Conservation (phyloP, 2,329 filamentous ascomycete species). For the Verticillium nonalfalfae region DNA sequence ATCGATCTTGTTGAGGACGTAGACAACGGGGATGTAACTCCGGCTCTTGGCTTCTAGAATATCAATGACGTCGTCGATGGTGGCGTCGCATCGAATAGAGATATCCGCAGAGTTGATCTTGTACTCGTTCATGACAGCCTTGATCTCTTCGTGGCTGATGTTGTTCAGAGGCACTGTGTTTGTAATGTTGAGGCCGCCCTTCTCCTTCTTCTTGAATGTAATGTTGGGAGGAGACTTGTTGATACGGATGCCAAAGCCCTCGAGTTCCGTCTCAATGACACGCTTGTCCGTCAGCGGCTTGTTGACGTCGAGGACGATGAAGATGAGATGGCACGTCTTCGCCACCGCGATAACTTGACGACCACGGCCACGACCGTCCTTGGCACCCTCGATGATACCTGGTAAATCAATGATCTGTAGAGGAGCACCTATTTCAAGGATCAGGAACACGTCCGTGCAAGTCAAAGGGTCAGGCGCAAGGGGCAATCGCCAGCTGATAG, state of each 20-base stretch:
- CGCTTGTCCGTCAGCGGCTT: slow-evolving; percentile 97
- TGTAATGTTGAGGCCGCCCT: slow-evolving; percentile 94
- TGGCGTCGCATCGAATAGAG: slow-evolving; percentile 95
- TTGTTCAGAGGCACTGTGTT: slow-evolving; percentile 86
- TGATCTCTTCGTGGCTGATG: slow-evolving; percentile 94
- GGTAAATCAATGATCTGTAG: slow-evolving; percentile 98
- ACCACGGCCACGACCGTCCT: slow-evolving; percentile 95
- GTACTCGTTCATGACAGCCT: slow-evolving; percentile 96
- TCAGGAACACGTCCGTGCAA: background rate
- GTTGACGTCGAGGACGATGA: slow-evolving; percentile 97
- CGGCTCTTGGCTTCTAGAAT: slow-evolving; percentile 89
- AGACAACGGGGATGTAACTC: slow-evolving; percentile 98
- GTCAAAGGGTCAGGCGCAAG: background rate
- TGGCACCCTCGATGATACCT: slow-evolving; percentile 97
- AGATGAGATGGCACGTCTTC: slow-evolving; percentile 97
- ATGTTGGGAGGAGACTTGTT: slow-evolving; percentile 98
- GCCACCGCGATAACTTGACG: slow-evolving; percentile 97
- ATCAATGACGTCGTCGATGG: slow-evolving; percentile 94
- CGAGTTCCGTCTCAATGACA: slow-evolving; percentile 88
- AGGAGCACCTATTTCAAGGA: slow-evolving; percentile 59
- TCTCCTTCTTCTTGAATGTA: slow-evolving; percentile 99
- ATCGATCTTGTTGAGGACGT: slow-evolving; percentile 99
- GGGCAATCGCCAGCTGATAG: background rate
- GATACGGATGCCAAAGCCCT: slow-evolving; percentile 95
- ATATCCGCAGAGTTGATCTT: slow-evolving; percentile 95